Evolutionary conservation across 371 early-diverging fungal species (phyloP).

Genomic region (Synchytrium microbalum): DNA sequence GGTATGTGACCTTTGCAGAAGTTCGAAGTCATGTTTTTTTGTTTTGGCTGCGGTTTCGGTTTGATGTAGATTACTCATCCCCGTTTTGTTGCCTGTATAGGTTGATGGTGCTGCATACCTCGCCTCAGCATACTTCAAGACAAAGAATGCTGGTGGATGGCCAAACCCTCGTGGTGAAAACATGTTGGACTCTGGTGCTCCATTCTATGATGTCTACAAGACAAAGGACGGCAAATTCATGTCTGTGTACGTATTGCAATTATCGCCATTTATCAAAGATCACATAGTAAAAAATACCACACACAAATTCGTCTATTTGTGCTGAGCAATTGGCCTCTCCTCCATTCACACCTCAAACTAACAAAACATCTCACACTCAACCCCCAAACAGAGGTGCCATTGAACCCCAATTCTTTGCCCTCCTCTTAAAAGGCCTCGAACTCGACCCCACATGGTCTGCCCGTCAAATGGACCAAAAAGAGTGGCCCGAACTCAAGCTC

Average conservation of each 20-base stretch:
- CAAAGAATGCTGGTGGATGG: slow-evolving; percentile 51
- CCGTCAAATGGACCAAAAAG: slow-evolving; percentile 41
- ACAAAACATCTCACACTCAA: not conserved
- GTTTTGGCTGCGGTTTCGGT: too few species aligned
- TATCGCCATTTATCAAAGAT: too few species aligned
- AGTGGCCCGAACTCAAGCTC: slow-evolving; percentile 50
- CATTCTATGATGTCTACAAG: slow-evolving; percentile 61
- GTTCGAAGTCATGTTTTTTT: slow-evolving; percentile 18
- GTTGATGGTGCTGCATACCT: slow-evolving; percentile 48
- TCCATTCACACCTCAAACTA: not conserved
- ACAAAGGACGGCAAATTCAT: slow-evolving; percentile 61
- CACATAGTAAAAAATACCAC: not conserved
- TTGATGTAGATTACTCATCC: too few species aligned
- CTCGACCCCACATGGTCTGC: slow-evolving; percentile 38
- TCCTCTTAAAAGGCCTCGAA: slow-evolving; percentile 46
- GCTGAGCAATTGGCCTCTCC: not conserved
- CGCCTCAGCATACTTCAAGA: slow-evolving; percentile 48
- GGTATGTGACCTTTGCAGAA: slow-evolving; percentile 40
- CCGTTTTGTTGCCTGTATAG: too few species aligned
- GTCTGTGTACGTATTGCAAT: slow-evolving; percentile 46
- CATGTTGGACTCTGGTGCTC: slow-evolving; percentile 63
- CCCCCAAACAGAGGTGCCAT: slow-evolving; percentile 49
- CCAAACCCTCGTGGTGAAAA: slow-evolving; percentile 52
- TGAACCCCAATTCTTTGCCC: slow-evolving; percentile 60
- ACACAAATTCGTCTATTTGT: not conserved